Evolutionary conservation across 257 asterid genomes (phyloP).

Genomic region (Penstemon eatonii): DNA sequence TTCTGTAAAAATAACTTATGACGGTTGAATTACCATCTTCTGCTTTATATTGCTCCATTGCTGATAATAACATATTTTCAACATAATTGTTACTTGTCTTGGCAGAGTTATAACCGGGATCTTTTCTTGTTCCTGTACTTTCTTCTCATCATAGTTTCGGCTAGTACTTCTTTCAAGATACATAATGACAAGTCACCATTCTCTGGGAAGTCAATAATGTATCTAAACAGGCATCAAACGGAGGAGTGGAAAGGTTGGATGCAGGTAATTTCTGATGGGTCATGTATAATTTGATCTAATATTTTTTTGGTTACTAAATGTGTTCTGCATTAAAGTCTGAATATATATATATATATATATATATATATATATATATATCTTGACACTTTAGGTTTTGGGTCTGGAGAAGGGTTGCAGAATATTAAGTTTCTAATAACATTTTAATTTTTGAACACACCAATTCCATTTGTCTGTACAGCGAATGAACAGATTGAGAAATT

Average conservation of each 20-base stretch:
- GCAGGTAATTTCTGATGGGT: constrained; percentile 57
- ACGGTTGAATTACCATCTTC: constrained; percentile 7
- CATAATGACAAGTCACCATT: constrained; percentile 80
- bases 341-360: too few species aligned
- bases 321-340: constrained; percentile 1
- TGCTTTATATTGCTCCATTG: constrained; percentile 11
- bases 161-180: constrained; percentile 79
- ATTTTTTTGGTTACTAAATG: constrained; percentile 7
- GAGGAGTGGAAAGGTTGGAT: constrained; percentile 99
- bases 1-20: neutral
- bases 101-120: constrained; percentile 81
- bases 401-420: neutral
- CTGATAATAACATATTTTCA: constrained; percentile 4
- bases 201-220: constrained; percentile 80
- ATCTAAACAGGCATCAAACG: constrained; percentile 90
- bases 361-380: neutral
- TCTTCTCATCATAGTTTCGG: constrained; percentile 86
- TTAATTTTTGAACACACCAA: neutral
- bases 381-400: neutral
- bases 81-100: constrained; percentile 27
- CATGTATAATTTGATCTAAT: constrained; percentile 8
- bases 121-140: constrained; percentile 89
- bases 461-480: neutral
- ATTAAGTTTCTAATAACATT: neutral
- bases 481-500: neutral